These are phyloP conservation scores for Boletus sp. DNA, from an alignment of 1,284 basidiomycete genomes.

Conservation along the genomic window DNA sequence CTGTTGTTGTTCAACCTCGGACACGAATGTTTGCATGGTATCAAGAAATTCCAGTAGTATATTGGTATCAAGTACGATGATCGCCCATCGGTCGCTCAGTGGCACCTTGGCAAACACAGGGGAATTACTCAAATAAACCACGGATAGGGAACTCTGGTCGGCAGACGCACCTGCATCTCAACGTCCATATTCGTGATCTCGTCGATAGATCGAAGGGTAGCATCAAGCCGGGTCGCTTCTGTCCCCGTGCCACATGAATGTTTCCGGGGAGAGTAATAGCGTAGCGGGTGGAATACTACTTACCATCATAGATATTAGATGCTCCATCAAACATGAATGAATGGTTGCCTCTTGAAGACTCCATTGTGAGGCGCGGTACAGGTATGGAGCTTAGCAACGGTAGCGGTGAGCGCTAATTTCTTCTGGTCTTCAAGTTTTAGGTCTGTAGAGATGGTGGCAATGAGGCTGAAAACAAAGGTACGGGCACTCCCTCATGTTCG, in stretches of 20 bases:
- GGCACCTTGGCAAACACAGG: conserved; percentile 36
- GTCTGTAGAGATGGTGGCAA: neutral
- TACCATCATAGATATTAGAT: conserved; percentile 5
- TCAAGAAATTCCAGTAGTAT: conserved; percentile 65
- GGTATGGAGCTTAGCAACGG: neutral
- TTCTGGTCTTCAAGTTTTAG: neutral
- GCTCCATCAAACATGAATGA: neutral
- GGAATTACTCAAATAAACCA: neutral
- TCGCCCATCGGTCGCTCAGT: conserved; percentile 39
- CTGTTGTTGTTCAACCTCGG: conserved; percentile 51
- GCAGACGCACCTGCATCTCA: conserved; percentile 57
- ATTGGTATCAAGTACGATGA: conserved; percentile 71
- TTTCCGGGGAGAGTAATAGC: neutral
- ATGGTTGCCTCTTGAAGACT: neutral
- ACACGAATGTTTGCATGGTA: conserved; percentile 59
- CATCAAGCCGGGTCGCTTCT: conserved; percentile 21
- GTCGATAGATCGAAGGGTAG: conserved; percentile 50
- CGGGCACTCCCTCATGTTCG: neutral
- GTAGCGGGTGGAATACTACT: neutral
- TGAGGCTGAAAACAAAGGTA: neutral
- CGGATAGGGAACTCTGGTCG: neutral
- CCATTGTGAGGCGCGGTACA: conserved; percentile 2
- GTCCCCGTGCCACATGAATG: conserved; percentile 1
- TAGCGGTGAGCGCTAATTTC: neutral
- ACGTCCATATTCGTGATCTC: conserved; percentile 59